phyloP scores from a whole-genome alignment of 1,139 yeast species.

The Geotrichum citri-aurantii region DNA sequence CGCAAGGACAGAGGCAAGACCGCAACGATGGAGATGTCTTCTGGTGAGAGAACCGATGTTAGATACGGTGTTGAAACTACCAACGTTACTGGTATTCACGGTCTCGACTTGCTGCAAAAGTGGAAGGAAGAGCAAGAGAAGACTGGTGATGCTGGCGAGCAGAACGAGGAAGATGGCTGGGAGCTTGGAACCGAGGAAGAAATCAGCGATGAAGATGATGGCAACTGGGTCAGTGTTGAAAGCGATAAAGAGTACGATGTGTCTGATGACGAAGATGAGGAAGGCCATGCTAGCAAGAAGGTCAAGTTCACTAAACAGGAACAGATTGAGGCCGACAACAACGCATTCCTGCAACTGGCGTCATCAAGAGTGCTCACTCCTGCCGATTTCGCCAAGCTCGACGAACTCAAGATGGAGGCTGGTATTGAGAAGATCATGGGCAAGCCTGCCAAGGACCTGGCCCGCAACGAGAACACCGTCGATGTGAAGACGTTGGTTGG shows the following conservation, averaged over 20 bases:
- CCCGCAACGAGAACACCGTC: slow-evolving; percentile 68
- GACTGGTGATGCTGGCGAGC: slow-evolving; percentile 39
- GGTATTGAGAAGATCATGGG: slow-evolving; percentile 77
- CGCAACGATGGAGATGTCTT: slow-evolving; percentile 75
- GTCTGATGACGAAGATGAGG: slow-evolving; percentile 61
- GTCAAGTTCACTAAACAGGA: slow-evolving; percentile 22
- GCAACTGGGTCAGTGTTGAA: slow-evolving; percentile 51
- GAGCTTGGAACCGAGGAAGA: slow-evolving; percentile 46
- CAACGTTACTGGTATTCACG: slow-evolving; percentile 57
- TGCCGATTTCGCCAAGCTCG: slow-evolving; percentile 93
- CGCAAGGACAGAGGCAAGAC: slow-evolving; percentile 88
- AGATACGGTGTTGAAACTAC: slow-evolving; percentile 55
- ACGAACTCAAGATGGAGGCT: slow-evolving; percentile 76
- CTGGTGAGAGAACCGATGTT: slow-evolving; percentile 34
- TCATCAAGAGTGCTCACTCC: slow-evolving; percentile 82
- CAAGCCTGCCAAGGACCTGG: slow-evolving; percentile 37
- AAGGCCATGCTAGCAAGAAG: slow-evolving; percentile 31
- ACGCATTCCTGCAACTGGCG: slow-evolving; percentile 59
- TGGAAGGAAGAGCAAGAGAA: slow-evolving; percentile 70
- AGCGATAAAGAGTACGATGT: slow-evolving; percentile 42
- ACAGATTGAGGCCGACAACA: slow-evolving; percentile 34
- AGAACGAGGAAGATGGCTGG: slow-evolving; percentile 43
- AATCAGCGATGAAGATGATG: slow-evolving; percentile 49
- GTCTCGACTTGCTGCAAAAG: slow-evolving; percentile 79
- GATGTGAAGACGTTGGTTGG: slow-evolving; percentile 80